Conservation (phyloP, 1,284 basidiomycete species). For the Trametes sp. region DNA sequence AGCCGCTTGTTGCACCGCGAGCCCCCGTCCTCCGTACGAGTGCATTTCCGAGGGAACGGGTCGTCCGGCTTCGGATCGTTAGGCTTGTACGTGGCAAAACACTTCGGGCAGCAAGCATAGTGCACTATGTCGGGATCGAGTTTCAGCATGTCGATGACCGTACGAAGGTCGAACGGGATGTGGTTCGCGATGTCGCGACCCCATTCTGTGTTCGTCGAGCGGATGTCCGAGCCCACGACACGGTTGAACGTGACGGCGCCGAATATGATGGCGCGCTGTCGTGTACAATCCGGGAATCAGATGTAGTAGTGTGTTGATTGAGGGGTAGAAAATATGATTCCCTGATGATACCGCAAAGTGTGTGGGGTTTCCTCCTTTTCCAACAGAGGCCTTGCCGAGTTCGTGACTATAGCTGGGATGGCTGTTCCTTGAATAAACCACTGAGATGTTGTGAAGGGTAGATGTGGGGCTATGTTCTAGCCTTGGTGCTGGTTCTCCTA, state of each 20-base stretch:
- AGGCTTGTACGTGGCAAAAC: neutral
- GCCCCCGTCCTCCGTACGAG: neutral
- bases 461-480: too few relatives aligned
- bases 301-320: too few relatives aligned
- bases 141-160: neutral
- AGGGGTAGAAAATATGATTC: too few relatives aligned
- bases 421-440: too few relatives aligned
- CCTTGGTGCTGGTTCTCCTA: too few relatives aligned
- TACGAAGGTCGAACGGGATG: neutral
- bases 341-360: too few relatives aligned
- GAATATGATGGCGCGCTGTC: slow-evolving; percentile 2
- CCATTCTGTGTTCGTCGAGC: neutral
- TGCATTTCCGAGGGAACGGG: neutral
- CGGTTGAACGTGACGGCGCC: slow-evolving; percentile 2
- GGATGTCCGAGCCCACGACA: neutral
- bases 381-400: too few relatives aligned
- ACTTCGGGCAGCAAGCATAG: neutral
- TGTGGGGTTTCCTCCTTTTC: too few relatives aligned
- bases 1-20: neutral
- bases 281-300: too few relatives aligned
- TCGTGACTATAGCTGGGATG: too few relatives aligned
- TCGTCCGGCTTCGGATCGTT: neutral
- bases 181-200: neutral
- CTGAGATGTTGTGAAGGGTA: too few relatives aligned
- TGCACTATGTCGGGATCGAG: neutral